Evolutionary conservation across 2,329 filamentous ascomycete genomes (phyloP).

Genomic region (Hymenoscyphus linearis): DNA sequence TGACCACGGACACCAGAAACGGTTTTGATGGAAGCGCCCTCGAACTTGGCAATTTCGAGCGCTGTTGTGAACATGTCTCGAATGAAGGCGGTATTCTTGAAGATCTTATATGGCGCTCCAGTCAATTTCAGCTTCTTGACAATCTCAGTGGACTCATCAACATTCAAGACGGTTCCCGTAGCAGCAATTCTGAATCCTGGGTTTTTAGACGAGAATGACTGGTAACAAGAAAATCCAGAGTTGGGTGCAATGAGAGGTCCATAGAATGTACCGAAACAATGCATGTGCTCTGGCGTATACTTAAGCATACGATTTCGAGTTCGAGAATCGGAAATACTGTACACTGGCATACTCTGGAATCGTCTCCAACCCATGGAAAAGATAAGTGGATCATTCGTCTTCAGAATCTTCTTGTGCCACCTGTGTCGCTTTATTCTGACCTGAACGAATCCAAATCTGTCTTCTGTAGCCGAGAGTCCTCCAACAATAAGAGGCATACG

Average conservation of each 20-base stretch:
- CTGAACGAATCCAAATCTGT: conserved; percentile 92
- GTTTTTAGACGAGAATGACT: conserved; percentile 77
- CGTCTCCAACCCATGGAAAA: conserved; percentile 95
- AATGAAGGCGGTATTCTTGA: conserved; percentile 98
- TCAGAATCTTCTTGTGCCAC: conserved; percentile 99
- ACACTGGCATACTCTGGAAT: conserved; percentile 88
- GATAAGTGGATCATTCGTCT: conserved; percentile 95
- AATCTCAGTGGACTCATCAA: conserved; percentile 94
- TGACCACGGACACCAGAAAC: conserved; percentile 94
- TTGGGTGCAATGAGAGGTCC: conserved; percentile 93
- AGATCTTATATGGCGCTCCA: conserved; percentile 91
- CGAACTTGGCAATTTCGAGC: conserved; percentile 96
- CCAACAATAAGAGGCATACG: conserved; percentile 82
- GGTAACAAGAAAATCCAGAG: conserved; percentile 90
- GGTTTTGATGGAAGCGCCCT: conserved; percentile 91
- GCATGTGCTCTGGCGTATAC: conserved; percentile 98
- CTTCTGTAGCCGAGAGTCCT: conserved; percentile 88
- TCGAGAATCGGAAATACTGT: conserved; percentile 90
- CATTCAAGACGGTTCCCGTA: conserved; percentile 86
- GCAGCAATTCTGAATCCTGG: conserved; percentile 92
- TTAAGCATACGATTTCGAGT: conserved; percentile 97
- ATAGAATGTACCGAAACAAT: conserved; percentile 95
- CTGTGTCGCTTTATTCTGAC: conserved; percentile 94
- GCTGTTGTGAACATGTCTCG: conserved; percentile 96
- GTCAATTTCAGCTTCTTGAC: conserved; percentile 99